Evolutionary conservation across 192 early-diverging fungal species (phyloP).

Genomic region (Pilaira anomala): DNA sequence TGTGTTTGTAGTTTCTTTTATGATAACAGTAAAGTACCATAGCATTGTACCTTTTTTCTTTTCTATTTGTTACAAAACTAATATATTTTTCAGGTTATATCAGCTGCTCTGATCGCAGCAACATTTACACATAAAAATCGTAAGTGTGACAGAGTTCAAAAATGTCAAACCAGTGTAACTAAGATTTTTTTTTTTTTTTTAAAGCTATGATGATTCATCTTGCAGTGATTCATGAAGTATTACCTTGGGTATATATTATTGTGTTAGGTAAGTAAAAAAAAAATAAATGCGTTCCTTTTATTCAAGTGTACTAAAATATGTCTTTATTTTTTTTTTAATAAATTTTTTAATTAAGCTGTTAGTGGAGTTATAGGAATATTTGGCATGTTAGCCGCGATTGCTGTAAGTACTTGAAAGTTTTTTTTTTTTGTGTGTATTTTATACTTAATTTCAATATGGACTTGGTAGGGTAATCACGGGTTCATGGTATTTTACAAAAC

Average conservation of each 20-base stretch:
- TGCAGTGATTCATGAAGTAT: constrained; percentile 10
- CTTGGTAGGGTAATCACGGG: constrained; percentile 26
- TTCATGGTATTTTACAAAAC: constrained; percentile 26
- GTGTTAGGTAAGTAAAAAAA: constrained; percentile 15
- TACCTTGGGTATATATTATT: constrained; percentile 32
- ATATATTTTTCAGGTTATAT: constrained; percentile 15
- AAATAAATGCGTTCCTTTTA: no score
- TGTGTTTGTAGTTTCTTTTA: constrained; percentile 16
- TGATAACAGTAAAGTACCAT: constrained; percentile 15
- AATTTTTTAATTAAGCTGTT: constrained; percentile 2
- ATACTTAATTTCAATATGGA: neutral
- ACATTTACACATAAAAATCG: constrained; percentile 36
- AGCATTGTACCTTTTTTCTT: neutral
- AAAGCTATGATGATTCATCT: constrained; percentile 38
- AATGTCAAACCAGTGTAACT: neutral
- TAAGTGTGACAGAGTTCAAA: constrained; percentile 15
- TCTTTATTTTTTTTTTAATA: neutral
- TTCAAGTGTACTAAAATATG: no score
- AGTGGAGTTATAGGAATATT: constrained; percentile 14
- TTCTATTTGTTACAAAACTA: neutral
- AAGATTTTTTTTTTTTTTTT: neutral
- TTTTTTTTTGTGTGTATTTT: neutral
- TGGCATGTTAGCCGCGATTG: constrained; percentile 12
- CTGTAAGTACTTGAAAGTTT: neutral
- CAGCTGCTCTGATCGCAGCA: constrained; percentile 17